phyloP scores from a whole-genome alignment of 306 rosid species.

The Purshia tridentata region DNA sequence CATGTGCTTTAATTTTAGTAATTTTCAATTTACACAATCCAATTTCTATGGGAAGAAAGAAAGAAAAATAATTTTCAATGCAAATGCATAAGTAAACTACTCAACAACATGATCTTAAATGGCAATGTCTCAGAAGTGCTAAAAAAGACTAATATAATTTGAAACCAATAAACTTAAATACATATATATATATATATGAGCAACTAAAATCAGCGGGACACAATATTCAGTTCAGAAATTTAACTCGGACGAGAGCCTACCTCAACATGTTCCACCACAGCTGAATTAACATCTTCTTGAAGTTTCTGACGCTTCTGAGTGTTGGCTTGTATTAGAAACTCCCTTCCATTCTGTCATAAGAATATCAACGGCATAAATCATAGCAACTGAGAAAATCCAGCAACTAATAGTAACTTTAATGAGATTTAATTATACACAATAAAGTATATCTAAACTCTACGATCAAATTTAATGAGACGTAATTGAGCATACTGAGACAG shows the following conservation, averaged over 20 bases:
- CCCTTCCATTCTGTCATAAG: conserved; percentile 50
- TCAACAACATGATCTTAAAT: conserved; percentile 2
- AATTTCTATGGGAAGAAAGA: conserved; percentile 5
- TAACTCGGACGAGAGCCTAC: conserved; percentile 46
- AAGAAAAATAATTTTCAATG: neutral
- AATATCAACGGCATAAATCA: neutral
- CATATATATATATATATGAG: neutral
- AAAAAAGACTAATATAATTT: neutral
- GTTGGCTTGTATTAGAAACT: conserved; percentile 90
- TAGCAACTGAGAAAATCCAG: neutral
- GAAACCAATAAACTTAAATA: neutral
- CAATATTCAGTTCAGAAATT: conserved; percentile 7
- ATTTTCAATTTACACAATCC: neutral
- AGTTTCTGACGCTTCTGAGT: conserved; percentile 74
- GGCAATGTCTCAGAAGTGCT: neutral
- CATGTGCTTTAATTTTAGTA: conserved; percentile 1
- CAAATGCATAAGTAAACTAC: neutral
- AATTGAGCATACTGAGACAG: neutral
- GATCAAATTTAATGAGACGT: neutral
- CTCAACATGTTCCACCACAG: conserved; percentile 61
- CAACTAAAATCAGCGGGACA: conserved; percentile 7
- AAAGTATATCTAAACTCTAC: neutral
- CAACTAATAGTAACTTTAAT: neutral
- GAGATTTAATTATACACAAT: neutral
- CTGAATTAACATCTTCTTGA: conserved; percentile 48